phyloP scores from a whole-genome alignment of 192 early-diverging fungal genomes.

The Powellomyces hirtus region DNA sequence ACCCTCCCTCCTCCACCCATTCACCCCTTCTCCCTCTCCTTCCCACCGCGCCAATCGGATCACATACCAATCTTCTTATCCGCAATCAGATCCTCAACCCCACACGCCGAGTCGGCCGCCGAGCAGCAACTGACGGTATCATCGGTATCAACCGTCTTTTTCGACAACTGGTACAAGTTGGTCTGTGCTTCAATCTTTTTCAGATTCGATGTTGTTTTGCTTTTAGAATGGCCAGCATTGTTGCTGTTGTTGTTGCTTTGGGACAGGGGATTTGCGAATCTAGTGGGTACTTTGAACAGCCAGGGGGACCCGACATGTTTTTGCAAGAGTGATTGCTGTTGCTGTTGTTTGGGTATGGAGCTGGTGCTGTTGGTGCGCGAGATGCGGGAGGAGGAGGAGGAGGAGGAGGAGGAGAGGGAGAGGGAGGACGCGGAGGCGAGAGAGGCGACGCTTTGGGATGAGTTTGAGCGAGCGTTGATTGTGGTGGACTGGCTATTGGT shows the following conservation, averaged over 20 bases:
- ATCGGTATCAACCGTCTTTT: no score
- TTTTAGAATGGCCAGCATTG: not conserved
- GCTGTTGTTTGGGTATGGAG: not conserved
- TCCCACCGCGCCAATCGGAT: no score
- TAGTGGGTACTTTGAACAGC: not conserved
- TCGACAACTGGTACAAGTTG: no score
- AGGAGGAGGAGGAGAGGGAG: not conserved
- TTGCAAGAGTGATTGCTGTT: no score
- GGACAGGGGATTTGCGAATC: not conserved
- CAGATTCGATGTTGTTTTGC: not conserved
- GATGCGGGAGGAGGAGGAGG: not conserved
- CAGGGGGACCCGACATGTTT: no score
- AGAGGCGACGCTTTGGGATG: no score
- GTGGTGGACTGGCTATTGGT: no score
- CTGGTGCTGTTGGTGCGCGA: not conserved
- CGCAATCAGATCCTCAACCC: constrained; percentile 30
- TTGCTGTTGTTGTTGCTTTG: not conserved
- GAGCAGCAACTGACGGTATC: constrained; percentile 22
- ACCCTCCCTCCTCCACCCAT: not conserved
- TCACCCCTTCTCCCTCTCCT: not conserved
- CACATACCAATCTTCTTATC: no score
- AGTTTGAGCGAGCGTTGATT: no score
- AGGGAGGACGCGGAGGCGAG: not conserved
- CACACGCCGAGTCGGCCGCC: constrained; percentile 53
- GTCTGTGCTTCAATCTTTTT: no score